phyloP scores from a whole-genome alignment of 306 rosid genomes.

The Ormosia semicastrata region DNA sequence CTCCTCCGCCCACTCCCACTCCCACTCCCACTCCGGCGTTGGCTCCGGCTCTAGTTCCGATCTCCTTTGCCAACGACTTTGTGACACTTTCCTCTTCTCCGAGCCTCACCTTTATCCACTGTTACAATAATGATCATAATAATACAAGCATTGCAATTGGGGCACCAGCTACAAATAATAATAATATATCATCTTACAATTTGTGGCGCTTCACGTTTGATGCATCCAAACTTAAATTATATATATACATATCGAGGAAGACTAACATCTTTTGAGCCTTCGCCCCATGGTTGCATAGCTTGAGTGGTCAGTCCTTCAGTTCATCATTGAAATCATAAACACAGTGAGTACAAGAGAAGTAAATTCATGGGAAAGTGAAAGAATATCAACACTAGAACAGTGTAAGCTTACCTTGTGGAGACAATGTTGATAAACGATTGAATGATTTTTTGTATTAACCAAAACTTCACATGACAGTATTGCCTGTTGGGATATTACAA shows the following conservation, averaged over 20 bases:
- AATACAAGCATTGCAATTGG: background rate
- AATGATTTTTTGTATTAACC: constrained; percentile 46
- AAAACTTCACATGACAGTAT: constrained; percentile 53
- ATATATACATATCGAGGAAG: background rate
- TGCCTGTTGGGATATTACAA: constrained; percentile 38
- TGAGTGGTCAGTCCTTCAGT: constrained; percentile 20
- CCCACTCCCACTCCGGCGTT: no score
- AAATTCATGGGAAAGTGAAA: background rate
- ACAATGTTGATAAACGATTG: constrained; percentile 55
- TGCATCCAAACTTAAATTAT: background rate
- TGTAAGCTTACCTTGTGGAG: constrained; percentile 26
- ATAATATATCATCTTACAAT: background rate
- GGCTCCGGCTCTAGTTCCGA: no score
- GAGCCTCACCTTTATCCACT: no score
- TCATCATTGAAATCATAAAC: constrained; percentile 2
- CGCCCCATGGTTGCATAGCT: background rate
- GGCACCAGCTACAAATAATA: background rate
- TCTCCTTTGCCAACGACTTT: no score
- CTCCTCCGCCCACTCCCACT: no score
- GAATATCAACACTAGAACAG: background rate
- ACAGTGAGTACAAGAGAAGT: background rate
- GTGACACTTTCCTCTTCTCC: no score
- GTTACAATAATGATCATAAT: background rate
- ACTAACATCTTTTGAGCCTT: background rate
- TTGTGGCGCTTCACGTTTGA: background rate